Percentiles rank a stretch among this genome's conserved stretches.
Evolutionary conservation across 208 protist species (phyloP).

Genomic region (Trypanosoma melophagium): DNA sequence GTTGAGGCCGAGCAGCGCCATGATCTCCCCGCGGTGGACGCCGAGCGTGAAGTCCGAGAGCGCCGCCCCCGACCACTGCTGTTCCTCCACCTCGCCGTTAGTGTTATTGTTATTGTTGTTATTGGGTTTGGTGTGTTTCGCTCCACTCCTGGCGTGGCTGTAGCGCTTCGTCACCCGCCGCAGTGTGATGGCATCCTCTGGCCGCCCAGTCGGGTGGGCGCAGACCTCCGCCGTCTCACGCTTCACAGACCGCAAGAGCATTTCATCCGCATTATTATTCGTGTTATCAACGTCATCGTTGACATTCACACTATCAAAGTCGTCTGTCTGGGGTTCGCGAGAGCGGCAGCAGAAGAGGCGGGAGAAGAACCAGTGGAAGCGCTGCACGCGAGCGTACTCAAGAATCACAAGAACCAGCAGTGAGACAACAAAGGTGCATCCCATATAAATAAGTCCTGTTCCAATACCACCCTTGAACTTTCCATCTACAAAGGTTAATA

Average conservation of each 20-base stretch:
- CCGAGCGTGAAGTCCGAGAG: constrained; percentile 71
- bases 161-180: constrained; percentile 72
- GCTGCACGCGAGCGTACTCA: constrained; percentile 55
- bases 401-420: constrained; percentile 54
- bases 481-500: constrained; percentile 32
- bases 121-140: constrained; percentile 13
- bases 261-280: constrained; percentile 21
- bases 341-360: background rate
- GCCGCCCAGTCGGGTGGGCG: constrained; percentile 31
- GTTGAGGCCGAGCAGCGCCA: constrained; percentile 90
- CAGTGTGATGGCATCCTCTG: constrained; percentile 56
- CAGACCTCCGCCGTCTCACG: constrained; percentile 58
- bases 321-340: background rate
- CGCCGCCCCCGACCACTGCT: constrained; percentile 11
- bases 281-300: constrained; percentile 22
- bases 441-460: constrained; percentile 78
- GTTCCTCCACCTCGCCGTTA: too few relatives aligned
- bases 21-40: constrained; percentile 76
- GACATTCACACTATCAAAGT: background rate
- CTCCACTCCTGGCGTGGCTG: background rate
- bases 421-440: constrained; percentile 45
- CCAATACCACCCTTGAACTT: constrained; percentile 62
- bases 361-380: constrained; percentile 17
- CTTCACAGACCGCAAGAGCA: constrained; percentile 31
- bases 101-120: too few relatives aligned